Conservation (phyloP, 1,284 basidiomycete species). For the Veloboletus limbatus region DNA sequence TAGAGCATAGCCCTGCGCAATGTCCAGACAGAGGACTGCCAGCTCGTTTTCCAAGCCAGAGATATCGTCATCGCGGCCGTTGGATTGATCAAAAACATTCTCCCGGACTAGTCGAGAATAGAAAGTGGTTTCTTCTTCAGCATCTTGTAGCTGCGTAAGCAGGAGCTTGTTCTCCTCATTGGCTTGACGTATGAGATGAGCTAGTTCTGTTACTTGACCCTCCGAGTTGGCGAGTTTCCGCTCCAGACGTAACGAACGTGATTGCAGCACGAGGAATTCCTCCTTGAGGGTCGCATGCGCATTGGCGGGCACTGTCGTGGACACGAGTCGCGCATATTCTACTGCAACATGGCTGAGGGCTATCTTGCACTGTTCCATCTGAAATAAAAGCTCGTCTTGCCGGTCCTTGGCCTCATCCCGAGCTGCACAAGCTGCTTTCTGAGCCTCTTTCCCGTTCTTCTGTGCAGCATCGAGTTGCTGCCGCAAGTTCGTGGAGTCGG, state of each 20-base stretch:
- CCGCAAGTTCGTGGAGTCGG: slow-evolving; percentile 36
- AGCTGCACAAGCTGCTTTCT: slow-evolving; percentile 28
- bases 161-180: slow-evolving; percentile 53
- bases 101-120: slow-evolving; percentile 30
- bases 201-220: slow-evolving; percentile 62
- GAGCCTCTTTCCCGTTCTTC: slow-evolving; percentile 32
- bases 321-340: slow-evolving; percentile 58
- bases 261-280: slow-evolving; percentile 40
- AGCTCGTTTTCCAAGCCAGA: slow-evolving; percentile 19
- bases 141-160: slow-evolving; percentile 40
- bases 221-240: slow-evolving; percentile 68
- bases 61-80: slow-evolving; percentile 1
- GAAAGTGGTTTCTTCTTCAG: slow-evolving; percentile 39
- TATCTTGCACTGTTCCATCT: slow-evolving; percentile 47
- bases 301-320: slow-evolving; percentile 44
- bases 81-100: slow-evolving; percentile 1
- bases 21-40: slow-evolving; percentile 14
- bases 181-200: slow-evolving; percentile 55
- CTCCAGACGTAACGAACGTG: slow-evolving; percentile 52
- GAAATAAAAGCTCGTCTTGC: slow-evolving; percentile 45
- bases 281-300: slow-evolving; percentile 43
- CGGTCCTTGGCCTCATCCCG: slow-evolving; percentile 20
- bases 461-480: slow-evolving; percentile 30
- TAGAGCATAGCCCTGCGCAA: slow-evolving; percentile 16
- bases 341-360: slow-evolving; percentile 48